phyloP scores from a whole-genome alignment of 1,284 basidiomycete species.

The Meira miltonrushii region DNA sequence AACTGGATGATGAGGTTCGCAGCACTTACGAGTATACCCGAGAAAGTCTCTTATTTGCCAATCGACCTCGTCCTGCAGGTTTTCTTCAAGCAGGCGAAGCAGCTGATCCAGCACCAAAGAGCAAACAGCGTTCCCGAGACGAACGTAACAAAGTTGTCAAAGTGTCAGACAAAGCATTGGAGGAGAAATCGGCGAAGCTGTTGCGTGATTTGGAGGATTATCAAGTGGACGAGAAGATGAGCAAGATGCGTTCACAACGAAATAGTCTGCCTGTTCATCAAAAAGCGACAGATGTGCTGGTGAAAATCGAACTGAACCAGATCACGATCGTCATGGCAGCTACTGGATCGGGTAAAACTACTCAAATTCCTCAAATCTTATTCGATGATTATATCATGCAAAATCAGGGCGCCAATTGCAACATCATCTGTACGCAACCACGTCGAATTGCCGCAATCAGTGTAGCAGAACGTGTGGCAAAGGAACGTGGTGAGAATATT shows the following conservation, averaged over 20 bases:
- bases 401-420: constrained; percentile 76
- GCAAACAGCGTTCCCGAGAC: constrained; percentile 16
- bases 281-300: constrained; percentile 45
- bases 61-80: constrained; percentile 38
- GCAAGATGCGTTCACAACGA: constrained; percentile 67
- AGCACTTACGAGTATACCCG: constrained; percentile 65
- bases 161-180: constrained; percentile 41
- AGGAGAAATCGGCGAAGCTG: constrained; percentile 64
- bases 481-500: constrained; percentile 73
- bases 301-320: constrained; percentile 71
- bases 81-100: constrained; percentile 22
- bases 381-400: constrained; percentile 76
- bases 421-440: constrained; percentile 90
- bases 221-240: constrained; percentile 62
- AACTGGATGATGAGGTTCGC: constrained; percentile 68
- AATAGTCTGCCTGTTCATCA: constrained; percentile 64
- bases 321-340: constrained; percentile 91
- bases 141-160: constrained; percentile 16
- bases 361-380: constrained; percentile 87
- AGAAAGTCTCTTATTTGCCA: constrained; percentile 48
- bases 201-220: constrained; percentile 62
- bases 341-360: constrained; percentile 93
- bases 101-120: constrained; percentile 16
- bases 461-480: constrained; percentile 85
- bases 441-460: constrained; percentile 86